phyloP scores from a whole-genome alignment of 2,329 filamentous ascomycete species.

The Colletotrichum graminicola region DNA sequence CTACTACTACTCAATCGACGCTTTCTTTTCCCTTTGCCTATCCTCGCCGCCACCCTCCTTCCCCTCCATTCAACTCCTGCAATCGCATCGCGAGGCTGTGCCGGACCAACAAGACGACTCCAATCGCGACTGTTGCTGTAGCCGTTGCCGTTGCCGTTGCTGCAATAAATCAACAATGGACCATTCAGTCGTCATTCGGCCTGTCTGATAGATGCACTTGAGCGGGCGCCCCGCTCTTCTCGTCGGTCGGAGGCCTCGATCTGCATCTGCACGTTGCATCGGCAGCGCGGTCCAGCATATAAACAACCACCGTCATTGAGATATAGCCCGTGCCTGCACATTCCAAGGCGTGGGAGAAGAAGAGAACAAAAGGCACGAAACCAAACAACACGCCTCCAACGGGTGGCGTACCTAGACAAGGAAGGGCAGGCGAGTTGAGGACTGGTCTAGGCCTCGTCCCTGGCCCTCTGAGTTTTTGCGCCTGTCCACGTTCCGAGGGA shows the following conservation, averaged over 20 bases:
- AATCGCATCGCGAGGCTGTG: constrained; percentile 26
- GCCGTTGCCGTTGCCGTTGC: neutral
- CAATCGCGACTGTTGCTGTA: constrained; percentile 1
- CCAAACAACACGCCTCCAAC: constrained; percentile 20
- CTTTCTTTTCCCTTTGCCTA: constrained; percentile 33
- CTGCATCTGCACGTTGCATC: constrained; percentile 9
- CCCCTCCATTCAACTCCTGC: constrained; percentile 25
- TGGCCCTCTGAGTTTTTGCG: constrained; percentile 30
- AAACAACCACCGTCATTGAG: constrained; percentile 8
- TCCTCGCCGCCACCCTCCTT: constrained; percentile 34
- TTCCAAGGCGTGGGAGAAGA: neutral
- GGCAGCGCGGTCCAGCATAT: constrained; percentile 9
- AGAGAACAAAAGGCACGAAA: constrained; percentile 1
- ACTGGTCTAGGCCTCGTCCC: constrained; percentile 27
- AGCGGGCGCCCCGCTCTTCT: neutral
- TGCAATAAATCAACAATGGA: constrained; percentile 11
- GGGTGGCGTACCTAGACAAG: constrained; percentile 22
- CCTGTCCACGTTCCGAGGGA: constrained; percentile 30
- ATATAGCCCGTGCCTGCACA: neutral
- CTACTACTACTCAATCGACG: constrained; percentile 24
- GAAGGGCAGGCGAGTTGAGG: constrained; percentile 22
- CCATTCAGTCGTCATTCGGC: constrained; percentile 15
- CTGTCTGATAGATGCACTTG: constrained; percentile 17
- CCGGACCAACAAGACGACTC: constrained; percentile 11
- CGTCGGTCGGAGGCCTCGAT: neutral